Base-by-base conservation (phyloP, 768 basidiomycete genomes). In the Cubamyces lactineus region DNA sequence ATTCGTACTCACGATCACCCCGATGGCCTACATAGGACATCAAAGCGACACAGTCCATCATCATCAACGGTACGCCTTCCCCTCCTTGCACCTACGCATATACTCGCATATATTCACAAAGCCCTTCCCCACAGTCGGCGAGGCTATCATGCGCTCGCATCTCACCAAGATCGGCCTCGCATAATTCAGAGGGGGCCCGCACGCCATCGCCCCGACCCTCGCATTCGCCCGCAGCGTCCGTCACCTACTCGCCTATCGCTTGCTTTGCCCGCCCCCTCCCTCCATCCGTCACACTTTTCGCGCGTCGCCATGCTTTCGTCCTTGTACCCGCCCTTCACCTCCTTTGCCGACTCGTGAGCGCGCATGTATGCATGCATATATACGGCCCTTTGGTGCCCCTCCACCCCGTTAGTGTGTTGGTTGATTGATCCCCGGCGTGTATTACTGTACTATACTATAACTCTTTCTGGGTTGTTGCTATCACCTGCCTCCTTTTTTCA, bases 31-130 rank as follows among this genome's bases (percentile, higher is more conserved):
- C 38, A 9, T 61, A 91, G 88, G 91, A 94, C 73, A 89, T 91
- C 15, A 91, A 88, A 74, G 83, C 92, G 5, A 94, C 91, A 0
- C 91, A 92, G 67, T 82, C 85, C 56, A 91, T 94, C 60, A 93
- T 94, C 70, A 84, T 85, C 65, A 92, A 91, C 66, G 91, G 91
- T 91, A 50, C 39, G 74, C 47, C 56, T 16, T 28, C 26, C 34
- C 19, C 40, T 5, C 53, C n/a, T 16, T n/a, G 17, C 43, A 46
- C 47, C 11, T n/a, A 23, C 45, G 6, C 23, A 21, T 23, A 24
- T 46, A 56, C 23, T 12, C 5, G 4, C 13, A 7, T 28, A 21
- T 1, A 28, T n/a, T n/a, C n/a, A n/a, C n/a, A n/a, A n/a, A n/a
- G n/a, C n/a, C 19, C 24, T 63, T 34, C 59, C 43, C 15, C 28